Base-by-base conservation (phyloP, 352 stramenopile genomes). In the Globisporangium uncinulatum region DNA sequence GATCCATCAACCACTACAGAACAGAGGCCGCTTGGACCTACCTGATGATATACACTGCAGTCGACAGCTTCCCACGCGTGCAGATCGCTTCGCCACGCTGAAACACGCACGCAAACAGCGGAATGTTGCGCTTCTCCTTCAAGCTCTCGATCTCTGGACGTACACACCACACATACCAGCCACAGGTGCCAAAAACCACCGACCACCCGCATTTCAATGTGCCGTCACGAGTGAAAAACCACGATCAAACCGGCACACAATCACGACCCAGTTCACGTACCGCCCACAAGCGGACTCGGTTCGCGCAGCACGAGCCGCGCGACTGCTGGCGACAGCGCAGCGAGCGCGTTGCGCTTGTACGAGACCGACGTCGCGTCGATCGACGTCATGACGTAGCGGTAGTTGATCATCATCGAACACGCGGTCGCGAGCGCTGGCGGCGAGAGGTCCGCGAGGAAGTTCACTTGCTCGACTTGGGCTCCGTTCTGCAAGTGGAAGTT, bases 401-500 rank as follows among this genome's bases (percentile, higher is more conserved):
- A 94, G 62, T 94, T 94, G 68, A 94, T 87, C 84, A 94, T 94
- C 63, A 89, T 83, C 8, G 76, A 79, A 6, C 86, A 71, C 20
- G 79, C 73, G 8, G 54, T 71, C 15, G 56, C 54, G 36, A 90
- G 57, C 10, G 74, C 75, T 17, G 73, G 66, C 8, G 65, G 58
- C 4, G 80, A 86, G 15, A 69, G 71, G 57, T 94, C 81, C 0
- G 82, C 84, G 37, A 85, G 69, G 51, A 92, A 94, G 51, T 94
- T 92, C 54, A 94, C 71, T 49, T 91, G 83, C 58, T 94, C 84
- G 17, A 94, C 82, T 60, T 94, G 84, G 0, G 84, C 84, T 19
- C 84, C 84, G 43, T 94, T 94, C 42, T 92, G 83, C 44, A 94
- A 57, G 45, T 94, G 84, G 51, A 94, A 94, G 51, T 94, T 92